phyloP scores from a whole-genome alignment of 1,284 basidiomycete genomes.

The Schizophyllum amplum region DNA sequence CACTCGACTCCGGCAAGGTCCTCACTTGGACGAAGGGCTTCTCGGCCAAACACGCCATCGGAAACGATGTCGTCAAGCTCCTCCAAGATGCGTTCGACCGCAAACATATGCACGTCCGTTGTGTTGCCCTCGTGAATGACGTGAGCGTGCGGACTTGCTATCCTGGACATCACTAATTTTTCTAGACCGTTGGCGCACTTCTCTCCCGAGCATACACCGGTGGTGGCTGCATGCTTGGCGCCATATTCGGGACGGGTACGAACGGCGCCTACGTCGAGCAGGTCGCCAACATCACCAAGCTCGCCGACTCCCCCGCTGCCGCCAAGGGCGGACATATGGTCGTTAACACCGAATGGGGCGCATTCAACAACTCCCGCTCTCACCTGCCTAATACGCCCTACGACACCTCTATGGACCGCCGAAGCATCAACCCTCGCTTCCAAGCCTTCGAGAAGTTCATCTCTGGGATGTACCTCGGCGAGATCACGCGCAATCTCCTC shows the following conservation, averaged over 20 bases:
- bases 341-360: constrained; percentile 98
- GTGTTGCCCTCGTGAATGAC: constrained; percentile 94
- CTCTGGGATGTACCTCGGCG: constrained; percentile 98
- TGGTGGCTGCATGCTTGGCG: constrained; percentile 84
- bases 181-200: constrained; percentile 88
- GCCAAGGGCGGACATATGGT: constrained; percentile 77
- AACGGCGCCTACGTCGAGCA: constrained; percentile 96
- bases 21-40: constrained; percentile 98
- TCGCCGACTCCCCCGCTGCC: constrained; percentile 53
- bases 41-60: constrained; percentile 83
- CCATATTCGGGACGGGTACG: constrained; percentile 97
- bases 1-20: constrained; percentile 83
- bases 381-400: constrained; percentile 87
- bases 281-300: constrained; percentile 77
- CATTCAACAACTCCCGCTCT: constrained; percentile 84
- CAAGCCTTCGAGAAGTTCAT: constrained; percentile 99
- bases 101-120: constrained; percentile 91
- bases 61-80: constrained; percentile 87
- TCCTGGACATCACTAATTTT: constrained; percentile 4
- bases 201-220: constrained; percentile 88
- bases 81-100: constrained; percentile 91
- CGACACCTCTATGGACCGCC: constrained; percentile 89
- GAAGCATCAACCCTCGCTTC: constrained; percentile 88
- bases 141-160: constrained; percentile 37
- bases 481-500: constrained; percentile 83